Percentiles rank a stretch among this genome's conserved stretches.
These are phyloP conservation scores for Saccharomycopsis hybrid DNA, from an alignment of 1,139 yeast species.

Conservation along the genomic window DNA sequence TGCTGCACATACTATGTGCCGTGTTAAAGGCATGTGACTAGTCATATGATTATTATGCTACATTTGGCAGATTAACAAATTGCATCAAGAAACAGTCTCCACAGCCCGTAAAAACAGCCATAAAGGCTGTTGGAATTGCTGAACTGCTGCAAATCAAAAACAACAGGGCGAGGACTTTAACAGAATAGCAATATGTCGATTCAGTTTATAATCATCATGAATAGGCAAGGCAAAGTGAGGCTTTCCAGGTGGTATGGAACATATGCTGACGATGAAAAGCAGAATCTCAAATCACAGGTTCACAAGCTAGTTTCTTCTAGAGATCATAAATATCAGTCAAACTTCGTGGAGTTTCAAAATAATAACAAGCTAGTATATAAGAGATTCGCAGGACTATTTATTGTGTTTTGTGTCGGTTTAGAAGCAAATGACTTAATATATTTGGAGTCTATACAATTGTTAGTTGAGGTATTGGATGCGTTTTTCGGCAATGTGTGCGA, in stretches of 20 bases:
- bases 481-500: slow-evolving; percentile 93
- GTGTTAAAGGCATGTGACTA: no score
- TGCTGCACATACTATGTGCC: no score
- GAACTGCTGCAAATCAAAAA: no score
- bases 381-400: slow-evolving; percentile 87
- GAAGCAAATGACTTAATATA: slow-evolving; percentile 74
- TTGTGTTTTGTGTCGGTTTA: slow-evolving; percentile 70
- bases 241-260: slow-evolving; percentile 72
- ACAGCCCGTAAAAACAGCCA: no score
- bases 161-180: no score
- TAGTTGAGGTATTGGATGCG: slow-evolving; percentile 82
- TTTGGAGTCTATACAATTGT: slow-evolving; percentile 77
- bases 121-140: no score
- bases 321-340: slow-evolving; percentile 77
- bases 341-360: slow-evolving; percentile 69
- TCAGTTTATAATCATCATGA: slow-evolving; percentile 74
- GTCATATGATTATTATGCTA: no score
- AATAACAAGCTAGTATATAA: slow-evolving; percentile 71
- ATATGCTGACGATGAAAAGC: slow-evolving; percentile 45
- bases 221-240: slow-evolving; percentile 90
- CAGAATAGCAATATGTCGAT: slow-evolving; percentile 69
- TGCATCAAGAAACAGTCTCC: no score
- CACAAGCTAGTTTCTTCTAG: slow-evolving; percentile 77
- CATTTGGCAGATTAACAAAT: no score
- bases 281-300: slow-evolving; percentile 52